Percentiles rank a stretch among this genome's conserved stretches.
Conservation (phyloP, 495 filamentous ascomycete species). For the Hypoxylon lenormandii region DNA sequence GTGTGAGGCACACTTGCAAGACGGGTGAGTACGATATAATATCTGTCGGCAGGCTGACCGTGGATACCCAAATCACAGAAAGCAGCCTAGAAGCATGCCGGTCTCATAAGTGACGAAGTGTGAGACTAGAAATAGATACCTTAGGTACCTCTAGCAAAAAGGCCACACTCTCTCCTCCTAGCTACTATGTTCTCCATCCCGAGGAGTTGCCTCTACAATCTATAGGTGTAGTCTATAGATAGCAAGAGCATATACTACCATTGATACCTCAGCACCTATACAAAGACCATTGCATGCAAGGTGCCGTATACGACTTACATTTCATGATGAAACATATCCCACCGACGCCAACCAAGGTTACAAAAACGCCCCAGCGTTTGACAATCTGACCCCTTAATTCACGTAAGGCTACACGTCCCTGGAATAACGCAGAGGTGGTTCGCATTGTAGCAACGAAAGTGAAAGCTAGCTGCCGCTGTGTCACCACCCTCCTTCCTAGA, state of each 20-base stretch:
- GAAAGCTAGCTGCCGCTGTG: not conserved
- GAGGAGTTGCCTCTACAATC: too few species aligned
- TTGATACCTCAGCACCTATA: not conserved
- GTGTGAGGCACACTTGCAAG: not conserved
- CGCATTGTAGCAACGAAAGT: not conserved
- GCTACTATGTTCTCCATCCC: too few species aligned
- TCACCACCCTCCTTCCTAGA: slow-evolving; percentile 1
- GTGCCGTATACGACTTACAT: not conserved
- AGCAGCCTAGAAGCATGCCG: not conserved
- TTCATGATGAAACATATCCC: slow-evolving; percentile 9
- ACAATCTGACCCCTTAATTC: not conserved
- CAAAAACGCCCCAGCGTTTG: not conserved
- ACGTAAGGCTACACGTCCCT: slow-evolving; percentile 1
- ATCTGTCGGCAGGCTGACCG: not conserved
- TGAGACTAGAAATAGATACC: slow-evolving; percentile 5
- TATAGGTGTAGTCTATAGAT: too few species aligned
- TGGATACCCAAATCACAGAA: not conserved
- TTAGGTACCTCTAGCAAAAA: too few species aligned
- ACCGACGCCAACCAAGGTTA: not conserved
- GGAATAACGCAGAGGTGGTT: not conserved
- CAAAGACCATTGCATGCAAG: too few species aligned
- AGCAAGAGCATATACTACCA: not conserved
- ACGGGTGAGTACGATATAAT: not conserved
- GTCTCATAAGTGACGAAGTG: not conserved
- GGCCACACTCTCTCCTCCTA: too few species aligned